A percentile compares a stretch with the other conserved stretches of the same genome.
phyloP scores from a whole-genome alignment of 352 stramenopile genomes.

The Phytophthora capsici region DNA sequence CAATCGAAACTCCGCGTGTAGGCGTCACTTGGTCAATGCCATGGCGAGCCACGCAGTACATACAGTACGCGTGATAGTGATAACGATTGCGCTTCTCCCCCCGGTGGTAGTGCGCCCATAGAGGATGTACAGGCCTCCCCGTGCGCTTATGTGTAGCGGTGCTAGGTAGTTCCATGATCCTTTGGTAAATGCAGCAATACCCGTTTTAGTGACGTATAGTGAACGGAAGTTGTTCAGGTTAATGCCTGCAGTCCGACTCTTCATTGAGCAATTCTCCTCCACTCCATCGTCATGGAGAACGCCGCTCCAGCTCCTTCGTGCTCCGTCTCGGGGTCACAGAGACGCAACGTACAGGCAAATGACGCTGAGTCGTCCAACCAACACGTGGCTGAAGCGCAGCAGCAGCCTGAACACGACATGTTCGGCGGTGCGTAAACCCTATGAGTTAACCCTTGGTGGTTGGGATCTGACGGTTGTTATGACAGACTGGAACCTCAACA shows the following conservation, averaged over 20 bases:
- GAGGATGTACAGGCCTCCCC: conserved; percentile 71
- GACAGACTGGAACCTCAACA: conserved; percentile 83
- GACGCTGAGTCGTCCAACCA: conserved; percentile 24
- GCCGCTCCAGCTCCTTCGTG: conserved; percentile 39
- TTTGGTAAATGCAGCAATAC: conserved; percentile 2
- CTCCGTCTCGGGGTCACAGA: conserved; percentile 44
- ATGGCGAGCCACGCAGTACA: conserved; percentile 75
- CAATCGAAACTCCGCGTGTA: conserved; percentile 77
- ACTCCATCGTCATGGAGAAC: conserved; percentile 43
- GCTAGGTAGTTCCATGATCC: conserved; percentile 14
- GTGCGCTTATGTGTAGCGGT: conserved; percentile 58
- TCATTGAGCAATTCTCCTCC: conserved; percentile 21
- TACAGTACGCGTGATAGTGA: conserved; percentile 86
- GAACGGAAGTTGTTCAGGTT: background rate
- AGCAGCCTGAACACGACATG: conserved; percentile 74
- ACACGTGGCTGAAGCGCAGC: conserved; percentile 16
- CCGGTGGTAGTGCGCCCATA: conserved; percentile 85
- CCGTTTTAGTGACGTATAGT: conserved; percentile 26
- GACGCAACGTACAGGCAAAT: conserved; percentile 22
- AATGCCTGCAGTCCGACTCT: conserved; percentile 22
- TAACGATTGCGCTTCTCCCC: conserved; percentile 88
- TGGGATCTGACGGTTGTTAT: conserved; percentile 5
- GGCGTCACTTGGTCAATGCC: conserved; percentile 59
- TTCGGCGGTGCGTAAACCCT: conserved; percentile 70
- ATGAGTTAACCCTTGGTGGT: background rate